Percentiles rank a stretch among this genome's conserved stretches.
phyloP scores from a whole-genome alignment of 2,329 filamentous ascomycete genomes.

The Sarocladiaceae sp. region DNA sequence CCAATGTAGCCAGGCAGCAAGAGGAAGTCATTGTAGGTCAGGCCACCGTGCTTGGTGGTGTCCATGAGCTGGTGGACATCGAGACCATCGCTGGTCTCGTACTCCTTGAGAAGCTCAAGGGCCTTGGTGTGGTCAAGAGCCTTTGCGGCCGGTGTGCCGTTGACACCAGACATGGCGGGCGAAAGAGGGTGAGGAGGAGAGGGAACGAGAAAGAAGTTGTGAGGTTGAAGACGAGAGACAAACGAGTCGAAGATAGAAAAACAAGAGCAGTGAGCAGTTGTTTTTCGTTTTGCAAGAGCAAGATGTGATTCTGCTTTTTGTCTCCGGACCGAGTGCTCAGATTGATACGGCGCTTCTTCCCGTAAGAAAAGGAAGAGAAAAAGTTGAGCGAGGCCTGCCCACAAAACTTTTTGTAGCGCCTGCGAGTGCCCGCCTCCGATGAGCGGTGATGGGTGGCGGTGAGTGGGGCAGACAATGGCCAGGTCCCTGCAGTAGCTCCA shows the following conservation, averaged over 20 bases:
- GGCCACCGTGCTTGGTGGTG: slow-evolving; percentile 82
- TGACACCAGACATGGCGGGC: slow-evolving; percentile 59
- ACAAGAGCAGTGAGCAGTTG: slow-evolving; percentile 16
- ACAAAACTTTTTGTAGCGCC: slow-evolving; percentile 35
- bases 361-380: slow-evolving; percentile 40
- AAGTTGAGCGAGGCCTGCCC: slow-evolving; percentile 24
- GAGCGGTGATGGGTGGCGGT: slow-evolving; percentile 6
- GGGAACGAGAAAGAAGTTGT: slow-evolving; percentile 20
- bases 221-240: slow-evolving; percentile 38
- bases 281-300: neutral
- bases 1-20: slow-evolving; percentile 96
- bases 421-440: slow-evolving; percentile 6
- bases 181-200: slow-evolving; percentile 16
- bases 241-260: slow-evolving; percentile 22
- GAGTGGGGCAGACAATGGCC: slow-evolving; percentile 4
- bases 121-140: slow-evolving; percentile 70
- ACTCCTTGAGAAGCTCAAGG: slow-evolving; percentile 74
- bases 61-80: slow-evolving; percentile 82
- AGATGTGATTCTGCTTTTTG: neutral
- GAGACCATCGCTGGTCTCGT: slow-evolving; percentile 76
- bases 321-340: slow-evolving; percentile 22
- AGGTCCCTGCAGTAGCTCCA: slow-evolving; percentile 6
- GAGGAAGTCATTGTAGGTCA: slow-evolving; percentile 99
- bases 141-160: slow-evolving; percentile 43
- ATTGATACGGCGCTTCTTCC: slow-evolving; percentile 45